Conservation (phyloP, 768 basidiomycete genomes). For the Steccherinum ochraceum region DNA sequence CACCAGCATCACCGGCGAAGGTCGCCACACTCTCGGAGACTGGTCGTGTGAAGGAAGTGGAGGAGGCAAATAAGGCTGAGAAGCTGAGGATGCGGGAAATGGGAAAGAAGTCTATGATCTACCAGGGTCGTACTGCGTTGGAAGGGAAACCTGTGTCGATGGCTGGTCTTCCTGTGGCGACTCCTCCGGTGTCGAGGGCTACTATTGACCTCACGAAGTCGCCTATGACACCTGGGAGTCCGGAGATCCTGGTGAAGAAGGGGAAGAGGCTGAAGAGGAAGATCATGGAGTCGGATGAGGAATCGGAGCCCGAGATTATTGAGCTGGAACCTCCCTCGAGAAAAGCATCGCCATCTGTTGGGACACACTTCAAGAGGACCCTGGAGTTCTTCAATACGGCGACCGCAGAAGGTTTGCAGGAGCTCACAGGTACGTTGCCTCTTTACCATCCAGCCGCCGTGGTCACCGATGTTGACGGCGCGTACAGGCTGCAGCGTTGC, state of each 20-base stretch:
- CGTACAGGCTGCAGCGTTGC: slow-evolving; percentile 65
- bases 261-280: slow-evolving; percentile 52
- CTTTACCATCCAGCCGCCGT: background rate
- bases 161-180: slow-evolving; percentile 19
- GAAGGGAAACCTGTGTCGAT: slow-evolving; percentile 34
- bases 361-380: slow-evolving; percentile 34
- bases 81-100: slow-evolving; percentile 64
- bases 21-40: slow-evolving; percentile 25
- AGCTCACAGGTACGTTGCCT: slow-evolving; percentile 57
- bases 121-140: slow-evolving; percentile 56
- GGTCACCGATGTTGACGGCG: slow-evolving; percentile 4
- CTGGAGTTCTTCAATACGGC: slow-evolving; percentile 67
- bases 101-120: slow-evolving; percentile 79
- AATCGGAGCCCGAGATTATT: slow-evolving; percentile 46
- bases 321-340: slow-evolving; percentile 30
- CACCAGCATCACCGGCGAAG: slow-evolving; percentile 19
- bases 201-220: slow-evolving; percentile 30
- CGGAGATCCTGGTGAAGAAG: slow-evolving; percentile 33
- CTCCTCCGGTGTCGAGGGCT: slow-evolving; percentile 33
- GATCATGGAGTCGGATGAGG: slow-evolving; percentile 54
- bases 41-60: slow-evolving; percentile 66
- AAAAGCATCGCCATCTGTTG: slow-evolving; percentile 7
- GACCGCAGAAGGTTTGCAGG: slow-evolving; percentile 57
- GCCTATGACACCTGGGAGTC: slow-evolving; percentile 35
- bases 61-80: slow-evolving; percentile 65